A percentile compares a stretch with the other conserved stretches of the same genome.
Evolutionary conservation across 169 alveolate species (phyloP).

Genomic region (Babesia gibsoni): DNA sequence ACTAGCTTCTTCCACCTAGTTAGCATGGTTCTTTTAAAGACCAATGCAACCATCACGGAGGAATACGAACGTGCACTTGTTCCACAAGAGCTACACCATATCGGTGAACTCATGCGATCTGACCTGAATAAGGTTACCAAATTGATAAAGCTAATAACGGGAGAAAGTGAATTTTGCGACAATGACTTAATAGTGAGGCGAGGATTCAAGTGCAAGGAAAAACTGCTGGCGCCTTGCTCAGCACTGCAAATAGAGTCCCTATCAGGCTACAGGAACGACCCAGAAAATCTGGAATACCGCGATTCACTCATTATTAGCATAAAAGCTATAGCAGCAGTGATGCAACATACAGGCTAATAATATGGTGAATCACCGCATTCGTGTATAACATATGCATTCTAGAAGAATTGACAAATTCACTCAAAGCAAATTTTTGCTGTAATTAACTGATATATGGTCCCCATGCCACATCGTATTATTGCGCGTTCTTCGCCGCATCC

Average conservation of each 20-base stretch:
- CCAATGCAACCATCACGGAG: constrained; percentile 66
- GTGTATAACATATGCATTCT: no score
- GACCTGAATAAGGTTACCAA: constrained; percentile 45
- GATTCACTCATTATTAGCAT: constrained; percentile 21
- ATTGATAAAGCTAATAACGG: constrained; percentile 61
- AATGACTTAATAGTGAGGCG: constrained; percentile 65
- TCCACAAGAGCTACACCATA: constrained; percentile 45
- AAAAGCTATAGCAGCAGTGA: constrained; percentile 40
- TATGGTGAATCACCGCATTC: neutral
- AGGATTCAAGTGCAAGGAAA: constrained; percentile 55
- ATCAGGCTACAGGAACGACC: constrained; percentile 19
- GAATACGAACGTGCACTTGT: constrained; percentile 62
- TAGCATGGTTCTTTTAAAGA: constrained; percentile 76
- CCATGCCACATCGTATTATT: neutral
- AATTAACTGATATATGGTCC: no score
- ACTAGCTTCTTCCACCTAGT: constrained; percentile 77
- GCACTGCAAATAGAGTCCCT: constrained; percentile 67
- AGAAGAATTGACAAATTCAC: no score
- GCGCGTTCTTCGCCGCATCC: neutral
- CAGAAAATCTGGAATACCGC: constrained; percentile 7
- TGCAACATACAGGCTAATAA: constrained; percentile 24
- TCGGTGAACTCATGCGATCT: constrained; percentile 52
- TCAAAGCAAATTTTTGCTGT: no score
- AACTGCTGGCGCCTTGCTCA: constrained; percentile 63
- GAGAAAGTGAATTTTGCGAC: constrained; percentile 67